A percentile compares a stretch with the other conserved stretches of the same genome.
phyloP scores from a whole-genome alignment of 306 rosid species.

The Casuarina glauca region DNA sequence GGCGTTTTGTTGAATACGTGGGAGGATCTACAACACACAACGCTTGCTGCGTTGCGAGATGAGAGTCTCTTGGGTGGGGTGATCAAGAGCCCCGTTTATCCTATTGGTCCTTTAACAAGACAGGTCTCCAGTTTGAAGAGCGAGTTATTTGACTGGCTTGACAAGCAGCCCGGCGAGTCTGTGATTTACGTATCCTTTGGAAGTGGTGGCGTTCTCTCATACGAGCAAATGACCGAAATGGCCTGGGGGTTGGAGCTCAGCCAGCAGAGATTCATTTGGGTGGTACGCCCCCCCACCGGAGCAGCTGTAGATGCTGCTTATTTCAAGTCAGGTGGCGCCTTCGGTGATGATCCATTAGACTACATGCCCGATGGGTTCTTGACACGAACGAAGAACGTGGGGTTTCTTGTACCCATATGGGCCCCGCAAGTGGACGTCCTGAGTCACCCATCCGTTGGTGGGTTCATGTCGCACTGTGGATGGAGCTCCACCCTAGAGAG shows the following conservation, averaged over 20 bases:
- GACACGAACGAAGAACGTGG: constrained; percentile 28
- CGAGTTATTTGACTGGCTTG: constrained; percentile 43
- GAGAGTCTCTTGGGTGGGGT: constrained; percentile 21
- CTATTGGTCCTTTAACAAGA: constrained; percentile 56
- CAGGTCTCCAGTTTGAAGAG: neutral
- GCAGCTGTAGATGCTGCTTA: constrained; percentile 10
- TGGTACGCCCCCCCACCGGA: constrained; percentile 45
- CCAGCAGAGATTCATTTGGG: constrained; percentile 61
- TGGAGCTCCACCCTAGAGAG: constrained; percentile 58
- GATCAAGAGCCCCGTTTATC: constrained; percentile 30
- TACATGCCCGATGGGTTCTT: constrained; percentile 56
- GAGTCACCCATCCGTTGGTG: constrained; percentile 44
- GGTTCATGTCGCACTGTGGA: constrained; percentile 50
- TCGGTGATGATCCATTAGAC: neutral
- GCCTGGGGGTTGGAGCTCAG: constrained; percentile 74
- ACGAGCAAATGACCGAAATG: constrained; percentile 51
- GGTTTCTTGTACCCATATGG: constrained; percentile 36
- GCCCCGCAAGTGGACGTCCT: constrained; percentile 45
- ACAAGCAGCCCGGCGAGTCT: constrained; percentile 45
- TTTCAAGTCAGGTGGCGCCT: constrained; percentile 14
- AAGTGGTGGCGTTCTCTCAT: constrained; percentile 56
- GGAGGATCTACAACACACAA: constrained; percentile 40
- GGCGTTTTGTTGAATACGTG: constrained; percentile 67
- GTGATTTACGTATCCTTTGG: constrained; percentile 64
- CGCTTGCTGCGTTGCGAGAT: constrained; percentile 25